A percentile compares a stretch with the other conserved stretches of the same genome.
Evolutionary conservation across 805 yeast species (phyloP).

Genomic region (Starmerella tilneyi): DNA sequence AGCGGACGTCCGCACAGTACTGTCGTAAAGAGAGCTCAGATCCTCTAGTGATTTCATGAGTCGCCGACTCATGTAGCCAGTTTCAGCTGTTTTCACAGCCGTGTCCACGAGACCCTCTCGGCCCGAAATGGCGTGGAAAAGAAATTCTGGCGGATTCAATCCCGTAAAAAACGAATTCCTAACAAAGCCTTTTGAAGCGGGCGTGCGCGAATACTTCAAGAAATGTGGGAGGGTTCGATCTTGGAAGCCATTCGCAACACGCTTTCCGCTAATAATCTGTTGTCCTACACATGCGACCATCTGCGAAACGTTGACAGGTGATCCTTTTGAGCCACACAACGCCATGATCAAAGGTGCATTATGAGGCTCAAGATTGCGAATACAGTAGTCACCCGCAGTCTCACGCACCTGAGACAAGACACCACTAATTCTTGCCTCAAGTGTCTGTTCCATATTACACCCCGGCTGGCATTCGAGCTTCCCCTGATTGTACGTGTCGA

Average conservation of each 20-base stretch:
- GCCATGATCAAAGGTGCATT: constrained; percentile 99
- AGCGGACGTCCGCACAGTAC: constrained; percentile 87
- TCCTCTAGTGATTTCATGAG: constrained; percentile 97
- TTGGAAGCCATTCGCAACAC: constrained; percentile 99
- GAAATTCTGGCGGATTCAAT: constrained; percentile 87
- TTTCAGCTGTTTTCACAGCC: constrained; percentile 98
- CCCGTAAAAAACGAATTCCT: constrained; percentile 93
- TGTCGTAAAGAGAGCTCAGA: constrained; percentile 83
- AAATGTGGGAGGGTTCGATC: constrained; percentile 97
- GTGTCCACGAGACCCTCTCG: constrained; percentile 99
- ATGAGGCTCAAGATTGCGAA: constrained; percentile 73
- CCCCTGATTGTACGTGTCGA: constrained; percentile 66
- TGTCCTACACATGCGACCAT: constrained; percentile 98
- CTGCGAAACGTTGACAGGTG: constrained; percentile 93
- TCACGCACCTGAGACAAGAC: constrained; percentile 92
- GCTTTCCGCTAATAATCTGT: constrained; percentile 95
- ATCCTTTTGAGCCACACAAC: constrained; percentile 98
- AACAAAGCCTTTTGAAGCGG: constrained; percentile 96
- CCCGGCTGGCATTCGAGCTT: constrained; percentile 97
- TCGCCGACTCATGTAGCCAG: constrained; percentile 97
- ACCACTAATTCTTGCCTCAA: constrained; percentile 97
- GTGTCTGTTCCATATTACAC: constrained; percentile 95
- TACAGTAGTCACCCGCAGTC: constrained; percentile 97
- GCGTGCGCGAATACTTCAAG: constrained; percentile 89
- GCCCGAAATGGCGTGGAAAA: constrained; percentile 98